Evolutionary conservation across 2,329 filamentous ascomycete species (phyloP), one percentile per base, ranked within the genome.

Genomic region (Talaromyces sp.): DNA sequence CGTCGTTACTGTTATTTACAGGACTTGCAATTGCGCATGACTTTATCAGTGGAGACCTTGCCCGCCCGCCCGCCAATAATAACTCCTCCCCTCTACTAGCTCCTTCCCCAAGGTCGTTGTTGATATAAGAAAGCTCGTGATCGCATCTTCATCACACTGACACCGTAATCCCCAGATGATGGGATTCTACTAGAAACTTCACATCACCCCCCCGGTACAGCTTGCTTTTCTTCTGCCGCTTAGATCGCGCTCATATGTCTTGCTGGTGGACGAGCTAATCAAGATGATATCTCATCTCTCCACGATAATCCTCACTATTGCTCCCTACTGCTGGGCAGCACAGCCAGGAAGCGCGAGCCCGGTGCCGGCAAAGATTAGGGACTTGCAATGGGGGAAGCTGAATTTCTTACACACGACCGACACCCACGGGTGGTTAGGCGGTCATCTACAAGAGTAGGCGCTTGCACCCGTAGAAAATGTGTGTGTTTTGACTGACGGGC

Each of bases 391-490:
- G 91, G 93, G 90, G n/a, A 89, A 96, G 74, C 83, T 98, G 71
- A 98, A 98, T 81, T 96, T 96, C 75, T 78, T 99, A n/a, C 93
- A 96, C 72, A 98, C 95, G 0, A 98, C 95, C 47, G 90, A 98
- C 74, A 95, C 91, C 4, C 95, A 98, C 78, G 94, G 95, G 69
- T 99, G 95, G 95, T 88, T 96, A 72, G 92, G 87, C 9, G 95
- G 95, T 1, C 95, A 99, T 81, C 79, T 98, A 5, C 89, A 93
- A 79, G 95, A 99, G 88, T 92, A 80, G 71, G 83, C 56, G 23
- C 36, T 51, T 1, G 4, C 44, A 14, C 6, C 27, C 14, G 18
- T 30, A n/a, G 6, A 53, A 31, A 53, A 7, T 4, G 30, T 53
- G 30, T 53, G 47, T 28, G 6, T n/a, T 23, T 31, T 31, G 34